Evolutionary conservation across 768 basidiomycete species (phyloP).

Genomic region (Kwoniella sp.): DNA sequence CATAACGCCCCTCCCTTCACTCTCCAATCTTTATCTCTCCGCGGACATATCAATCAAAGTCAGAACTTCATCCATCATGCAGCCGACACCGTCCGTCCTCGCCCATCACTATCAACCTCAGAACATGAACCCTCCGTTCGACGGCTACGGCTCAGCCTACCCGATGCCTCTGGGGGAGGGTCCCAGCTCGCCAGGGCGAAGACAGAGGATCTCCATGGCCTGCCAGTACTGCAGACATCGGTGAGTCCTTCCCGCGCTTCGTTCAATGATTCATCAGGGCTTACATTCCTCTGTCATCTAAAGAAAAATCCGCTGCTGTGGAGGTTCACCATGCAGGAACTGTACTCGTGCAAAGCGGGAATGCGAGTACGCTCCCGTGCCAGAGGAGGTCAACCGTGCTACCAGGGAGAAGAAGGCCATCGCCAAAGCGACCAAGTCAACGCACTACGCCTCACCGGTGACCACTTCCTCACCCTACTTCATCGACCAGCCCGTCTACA

Average conservation of each 20-base stretch:
- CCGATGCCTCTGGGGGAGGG: slow-evolving; percentile 6
- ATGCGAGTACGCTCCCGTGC: slow-evolving; percentile 44
- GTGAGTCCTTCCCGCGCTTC: slow-evolving; percentile 16
- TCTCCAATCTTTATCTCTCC: neutral
- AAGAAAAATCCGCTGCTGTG: slow-evolving; percentile 44
- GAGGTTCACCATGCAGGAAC: slow-evolving; percentile 38
- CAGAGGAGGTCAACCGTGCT: slow-evolving; percentile 45
- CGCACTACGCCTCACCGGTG: slow-evolving; percentile 8
- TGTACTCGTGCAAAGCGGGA: slow-evolving; percentile 35
- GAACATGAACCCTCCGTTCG: slow-evolving; percentile 14
- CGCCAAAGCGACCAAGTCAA: slow-evolving; percentile 30
- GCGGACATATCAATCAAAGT: neutral
- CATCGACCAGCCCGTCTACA: slow-evolving; percentile 20
- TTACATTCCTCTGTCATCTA: neutral
- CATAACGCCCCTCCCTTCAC: neutral
- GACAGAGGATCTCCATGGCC: slow-evolving; percentile 42
- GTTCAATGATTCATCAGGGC: neutral
- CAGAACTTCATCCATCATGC: neutral
- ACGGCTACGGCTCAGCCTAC: slow-evolving; percentile 18
- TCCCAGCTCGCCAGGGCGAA: slow-evolving; percentile 17
- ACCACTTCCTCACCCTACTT: slow-evolving; percentile 31
- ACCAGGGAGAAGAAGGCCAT: slow-evolving; percentile 43
- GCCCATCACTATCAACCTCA: slow-evolving; percentile 15
- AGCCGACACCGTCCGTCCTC: slow-evolving; percentile 29
- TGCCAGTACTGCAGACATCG: slow-evolving; percentile 45